These are phyloP conservation scores for Colletotrichum endophyticum DNA, from an alignment of 2,329 filamentous ascomycete genomes.

Conservation along the genomic window DNA sequence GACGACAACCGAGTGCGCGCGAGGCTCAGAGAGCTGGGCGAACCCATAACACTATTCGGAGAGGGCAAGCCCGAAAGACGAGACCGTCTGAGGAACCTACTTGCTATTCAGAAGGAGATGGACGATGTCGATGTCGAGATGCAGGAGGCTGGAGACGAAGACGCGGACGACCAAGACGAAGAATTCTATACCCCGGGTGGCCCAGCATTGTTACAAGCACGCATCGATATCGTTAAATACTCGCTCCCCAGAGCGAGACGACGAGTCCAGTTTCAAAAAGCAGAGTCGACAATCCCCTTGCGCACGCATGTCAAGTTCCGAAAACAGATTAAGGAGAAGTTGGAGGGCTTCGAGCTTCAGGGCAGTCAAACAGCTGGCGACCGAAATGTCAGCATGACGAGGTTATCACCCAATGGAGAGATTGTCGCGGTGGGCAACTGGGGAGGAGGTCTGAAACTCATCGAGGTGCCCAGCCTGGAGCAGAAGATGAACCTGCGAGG, in stretches of 20 bases:
- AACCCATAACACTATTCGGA: slow-evolving; percentile 93
- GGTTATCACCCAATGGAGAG: slow-evolving; percentile 86
- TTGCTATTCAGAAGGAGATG: slow-evolving; percentile 75
- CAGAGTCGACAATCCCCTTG: slow-evolving; percentile 82
- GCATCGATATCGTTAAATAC: slow-evolving; percentile 80
- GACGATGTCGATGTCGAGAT: slow-evolving; percentile 65
- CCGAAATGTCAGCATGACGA: slow-evolving; percentile 87
- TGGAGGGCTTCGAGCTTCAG: slow-evolving; percentile 86
- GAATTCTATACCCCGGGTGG: slow-evolving; percentile 94
- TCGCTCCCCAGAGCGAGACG: slow-evolving; percentile 83
- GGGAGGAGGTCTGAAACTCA: slow-evolving; percentile 86
- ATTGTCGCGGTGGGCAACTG: slow-evolving; percentile 90
- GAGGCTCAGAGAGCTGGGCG: slow-evolving; percentile 82
- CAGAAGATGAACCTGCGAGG: slow-evolving; percentile 78
- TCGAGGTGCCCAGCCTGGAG: slow-evolving; percentile 82
- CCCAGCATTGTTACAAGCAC: slow-evolving; percentile 73
- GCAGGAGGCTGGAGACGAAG: slow-evolving; percentile 57
- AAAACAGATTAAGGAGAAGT: slow-evolving; percentile 82
- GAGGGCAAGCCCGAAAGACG: slow-evolving; percentile 86
- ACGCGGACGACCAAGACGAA: slow-evolving; percentile 75
- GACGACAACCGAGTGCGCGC: slow-evolving; percentile 87
- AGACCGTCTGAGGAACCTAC: slow-evolving; percentile 82
- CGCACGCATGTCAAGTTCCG: slow-evolving; percentile 92
- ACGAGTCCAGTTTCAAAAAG: slow-evolving; percentile 77
- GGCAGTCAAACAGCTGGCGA: slow-evolving; percentile 94